These are phyloP conservation scores for Hypoxylon rubiginosum DNA, from an alignment of 2,329 filamentous ascomycete genomes.

Conservation along the genomic window DNA sequence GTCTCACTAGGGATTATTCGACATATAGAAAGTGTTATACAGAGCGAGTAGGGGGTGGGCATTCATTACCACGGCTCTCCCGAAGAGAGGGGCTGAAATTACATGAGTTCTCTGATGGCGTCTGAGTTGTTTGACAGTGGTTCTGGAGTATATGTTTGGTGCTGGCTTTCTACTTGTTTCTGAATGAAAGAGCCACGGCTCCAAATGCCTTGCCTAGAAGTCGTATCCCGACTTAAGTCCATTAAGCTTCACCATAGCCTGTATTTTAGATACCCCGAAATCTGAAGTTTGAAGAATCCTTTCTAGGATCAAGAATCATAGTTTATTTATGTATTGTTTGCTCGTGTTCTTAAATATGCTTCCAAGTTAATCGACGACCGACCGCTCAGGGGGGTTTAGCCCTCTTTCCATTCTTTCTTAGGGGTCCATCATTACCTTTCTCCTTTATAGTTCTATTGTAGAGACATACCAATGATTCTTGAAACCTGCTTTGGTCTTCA, in stretches of 20 bases:
- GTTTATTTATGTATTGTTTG: not conserved
- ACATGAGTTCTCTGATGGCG: constrained; percentile 17
- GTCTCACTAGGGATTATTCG: no score
- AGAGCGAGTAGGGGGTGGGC: no score
- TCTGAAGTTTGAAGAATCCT: constrained; percentile 8
- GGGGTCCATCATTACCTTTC: not conserved
- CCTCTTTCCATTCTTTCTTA: not conserved
- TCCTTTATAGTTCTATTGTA: no score
- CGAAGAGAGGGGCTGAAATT: constrained; percentile 7
- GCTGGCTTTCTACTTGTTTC: constrained; percentile 10
- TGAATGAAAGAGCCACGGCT: constrained; percentile 11
- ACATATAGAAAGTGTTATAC: not conserved
- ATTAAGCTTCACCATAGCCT: constrained; percentile 27
- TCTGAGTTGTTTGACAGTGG: not conserved
- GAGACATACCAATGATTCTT: no score
- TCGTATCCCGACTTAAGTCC: constrained; percentile 19
- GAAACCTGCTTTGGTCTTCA: not conserved
- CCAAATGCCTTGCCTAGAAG: constrained; percentile 10
- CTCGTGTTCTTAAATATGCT: not conserved
- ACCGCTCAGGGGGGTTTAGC: not conserved
- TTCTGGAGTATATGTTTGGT: constrained; percentile 13
- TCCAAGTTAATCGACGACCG: not conserved
- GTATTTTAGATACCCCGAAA: constrained; percentile 45
- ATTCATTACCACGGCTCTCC: not conserved
- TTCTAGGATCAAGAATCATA: constrained; percentile 13